Evolutionary conservation across 805 yeast genomes (phyloP).

Genomic region (Starmerella potacharoeniae): DNA sequence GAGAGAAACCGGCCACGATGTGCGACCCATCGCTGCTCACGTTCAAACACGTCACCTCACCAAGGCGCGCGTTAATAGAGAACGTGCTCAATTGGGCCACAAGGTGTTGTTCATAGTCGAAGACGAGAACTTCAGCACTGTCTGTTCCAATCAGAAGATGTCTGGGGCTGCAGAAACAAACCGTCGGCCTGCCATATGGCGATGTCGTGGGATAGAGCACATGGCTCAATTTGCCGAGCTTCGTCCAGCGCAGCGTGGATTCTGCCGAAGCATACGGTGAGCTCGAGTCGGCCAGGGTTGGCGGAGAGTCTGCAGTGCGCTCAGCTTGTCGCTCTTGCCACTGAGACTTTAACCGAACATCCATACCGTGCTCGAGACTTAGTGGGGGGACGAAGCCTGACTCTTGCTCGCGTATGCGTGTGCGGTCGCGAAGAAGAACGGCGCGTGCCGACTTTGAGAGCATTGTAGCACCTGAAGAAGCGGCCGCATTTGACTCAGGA

Average conservation of each 20-base stretch:
- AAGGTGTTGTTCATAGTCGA: constrained; percentile 56
- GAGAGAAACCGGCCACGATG: constrained; percentile 54
- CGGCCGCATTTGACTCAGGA: background rate
- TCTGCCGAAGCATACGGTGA: background rate
- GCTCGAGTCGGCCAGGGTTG: background rate
- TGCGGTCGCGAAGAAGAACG: background rate
- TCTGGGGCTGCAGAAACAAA: constrained; percentile 26
- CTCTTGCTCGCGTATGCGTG: constrained; percentile 5
- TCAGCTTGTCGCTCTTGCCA: constrained; percentile 7
- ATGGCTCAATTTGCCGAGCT: constrained; percentile 33
- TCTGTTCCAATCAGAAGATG: constrained; percentile 53
- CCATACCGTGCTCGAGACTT: constrained; percentile 3
- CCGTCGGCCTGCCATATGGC: constrained; percentile 43
- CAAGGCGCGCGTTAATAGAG: constrained; percentile 28
- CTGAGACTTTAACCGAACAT: constrained; percentile 8
- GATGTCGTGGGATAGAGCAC: constrained; percentile 28
- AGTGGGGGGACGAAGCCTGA: background rate
- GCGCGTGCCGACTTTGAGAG: background rate
- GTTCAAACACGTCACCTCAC: constrained; percentile 44
- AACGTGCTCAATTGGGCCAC: constrained; percentile 34
- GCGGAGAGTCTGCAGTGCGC: background rate
- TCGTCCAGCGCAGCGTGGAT: constrained; percentile 28
- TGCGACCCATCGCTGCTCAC: constrained; percentile 59
- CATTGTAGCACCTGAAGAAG: background rate
- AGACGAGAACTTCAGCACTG: constrained; percentile 52